Base-by-base conservation (phyloP, 352 stramenopile genomes). In the Phytophthora sansomeana region DNA sequence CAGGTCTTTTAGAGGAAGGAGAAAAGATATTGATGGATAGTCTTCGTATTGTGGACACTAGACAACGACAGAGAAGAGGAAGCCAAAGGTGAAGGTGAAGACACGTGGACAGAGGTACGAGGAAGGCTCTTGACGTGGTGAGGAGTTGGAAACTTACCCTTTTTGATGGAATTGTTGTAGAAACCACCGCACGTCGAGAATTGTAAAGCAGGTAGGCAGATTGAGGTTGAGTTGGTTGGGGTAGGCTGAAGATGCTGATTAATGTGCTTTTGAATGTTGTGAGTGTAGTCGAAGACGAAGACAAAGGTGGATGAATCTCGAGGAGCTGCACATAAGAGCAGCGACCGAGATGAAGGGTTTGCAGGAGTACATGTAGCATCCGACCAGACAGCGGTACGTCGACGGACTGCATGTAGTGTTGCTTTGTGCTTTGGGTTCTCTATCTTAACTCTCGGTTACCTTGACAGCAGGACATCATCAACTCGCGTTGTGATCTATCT, bases 401-500 rank as follows among this genome's bases (percentile, higher is more conserved):
- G 21, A 47, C 5, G 1, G 9, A 16, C 24, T 49, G 11, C 3
- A 17, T 43, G 14, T 1, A 24, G 21, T 24, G 21, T 24, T 24
- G 21, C 1, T 24, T 24, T 24, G 21, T 24, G 24, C 24, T 14
- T 19, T 29, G 13, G 17, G 39, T n/a, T 39, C 28, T 36, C 2
- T 33, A 33, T 11, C 13, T 29, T 35, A 32, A 30, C 17, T 41
- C 21, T 42, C 24, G 10, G n/a, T 21, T 63, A 13, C 16, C 51
- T 63, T 57, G 26, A n/a, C 36, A 48, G 35, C 67, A 92, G 78
- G 61, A 80, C 10, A 89, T 92, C 11, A 72, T 92, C 41, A 92
- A 92, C 63, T 89, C 84, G 7, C 77, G 81, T 7, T 84, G 77
- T 52, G 77, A 92, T 49, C 32, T 82, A 35, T 72, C 78, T 10